Base-by-base conservation (phyloP, 2,329 filamentous ascomycete species). In the Fonsecaea multimorphosa region DNA sequence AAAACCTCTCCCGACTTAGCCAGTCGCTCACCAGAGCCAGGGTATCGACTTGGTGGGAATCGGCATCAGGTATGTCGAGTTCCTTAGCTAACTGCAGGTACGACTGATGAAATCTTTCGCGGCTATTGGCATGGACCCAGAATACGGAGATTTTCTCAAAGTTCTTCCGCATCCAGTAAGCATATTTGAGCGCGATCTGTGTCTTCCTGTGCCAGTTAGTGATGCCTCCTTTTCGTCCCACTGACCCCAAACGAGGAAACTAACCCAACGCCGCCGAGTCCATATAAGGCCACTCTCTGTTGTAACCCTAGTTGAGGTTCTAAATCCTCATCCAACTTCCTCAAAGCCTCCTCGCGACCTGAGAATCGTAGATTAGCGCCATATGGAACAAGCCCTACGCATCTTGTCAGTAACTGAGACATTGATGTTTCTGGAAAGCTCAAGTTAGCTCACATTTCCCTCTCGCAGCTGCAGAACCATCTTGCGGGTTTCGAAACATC, bases 101-200 rank as follows among this genome's bases (percentile, higher is more conserved):
- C 4, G 72, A 60, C 63, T 75, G 64, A 2, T 70, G 71, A 55
- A 78, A 76, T 2, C 72, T 74, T 12, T 75, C 71, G 0, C 63
- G 40, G 61, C 65, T 78, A 65, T 73, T 76, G 0, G 74, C 76
- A 54, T 77, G 73, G 16, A 78, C 71, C 76, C 76, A 78, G 56
- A 76, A 78, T 0, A 78, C 60, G 0, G 75, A 76, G 3, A 71
- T 59, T 0, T 74, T 72, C 2, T 69, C 69, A 11, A 40, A 55
- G 11, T 34, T 55, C 9, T 71, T 49, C 1, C 44, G 63, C 2
- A 74, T 56, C 72, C 72, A 71, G 57, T 73, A 73, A 7, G 61
- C 66, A 32, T 76, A 77, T 8, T 62, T 69, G 11, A 78, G 53
- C 0, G 74, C 76, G n/a, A 77, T 73, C 62, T 77, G 75, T 7